Evolutionary conservation across 495 filamentous ascomycete genomes (phyloP).

Genomic region (Pseudomonodictys pantanalensis): DNA sequence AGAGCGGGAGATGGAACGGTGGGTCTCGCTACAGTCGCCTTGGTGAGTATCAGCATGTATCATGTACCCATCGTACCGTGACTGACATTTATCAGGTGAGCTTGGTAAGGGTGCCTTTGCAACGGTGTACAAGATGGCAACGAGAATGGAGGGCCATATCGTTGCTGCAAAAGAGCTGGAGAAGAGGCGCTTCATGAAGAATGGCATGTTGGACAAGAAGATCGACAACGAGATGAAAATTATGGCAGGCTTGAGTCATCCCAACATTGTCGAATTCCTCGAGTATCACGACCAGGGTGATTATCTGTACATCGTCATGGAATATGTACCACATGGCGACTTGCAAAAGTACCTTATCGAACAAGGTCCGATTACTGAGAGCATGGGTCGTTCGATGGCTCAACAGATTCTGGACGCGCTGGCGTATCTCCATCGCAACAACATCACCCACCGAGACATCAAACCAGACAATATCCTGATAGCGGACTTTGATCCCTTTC

Average conservation of each 20-base stretch:
- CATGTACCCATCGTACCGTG: neutral
- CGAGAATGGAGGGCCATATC: constrained; percentile 71
- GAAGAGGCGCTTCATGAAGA: constrained; percentile 84
- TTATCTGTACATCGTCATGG: constrained; percentile 93
- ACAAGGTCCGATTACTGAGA: constrained; percentile 62
- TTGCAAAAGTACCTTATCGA: constrained; percentile 66
- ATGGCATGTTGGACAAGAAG: constrained; percentile 76
- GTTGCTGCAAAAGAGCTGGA: constrained; percentile 91
- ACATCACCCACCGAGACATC: constrained; percentile 93
- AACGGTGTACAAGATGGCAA: constrained; percentile 80
- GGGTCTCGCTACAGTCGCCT: constrained; percentile 78
- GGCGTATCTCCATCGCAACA: constrained; percentile 78
- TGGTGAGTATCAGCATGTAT: constrained; percentile 35
- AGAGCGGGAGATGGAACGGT: constrained; percentile 70
- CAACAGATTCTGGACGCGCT: constrained; percentile 76
- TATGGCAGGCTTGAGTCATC: constrained; percentile 77
- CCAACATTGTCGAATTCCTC: constrained; percentile 87
- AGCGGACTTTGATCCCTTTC: constrained; percentile 63
- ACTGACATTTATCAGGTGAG: constrained; percentile 34
- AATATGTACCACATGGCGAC: constrained; percentile 82
- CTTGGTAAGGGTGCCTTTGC: constrained; percentile 95
- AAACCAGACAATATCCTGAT: constrained; percentile 98
- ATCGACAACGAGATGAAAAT: constrained; percentile 95
- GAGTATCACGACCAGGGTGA: constrained; percentile 75
- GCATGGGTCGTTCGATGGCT: constrained; percentile 64